Conservation (phyloP, 2,329 filamentous ascomycete species). For the Magnaporthiopsis poae region DNA sequence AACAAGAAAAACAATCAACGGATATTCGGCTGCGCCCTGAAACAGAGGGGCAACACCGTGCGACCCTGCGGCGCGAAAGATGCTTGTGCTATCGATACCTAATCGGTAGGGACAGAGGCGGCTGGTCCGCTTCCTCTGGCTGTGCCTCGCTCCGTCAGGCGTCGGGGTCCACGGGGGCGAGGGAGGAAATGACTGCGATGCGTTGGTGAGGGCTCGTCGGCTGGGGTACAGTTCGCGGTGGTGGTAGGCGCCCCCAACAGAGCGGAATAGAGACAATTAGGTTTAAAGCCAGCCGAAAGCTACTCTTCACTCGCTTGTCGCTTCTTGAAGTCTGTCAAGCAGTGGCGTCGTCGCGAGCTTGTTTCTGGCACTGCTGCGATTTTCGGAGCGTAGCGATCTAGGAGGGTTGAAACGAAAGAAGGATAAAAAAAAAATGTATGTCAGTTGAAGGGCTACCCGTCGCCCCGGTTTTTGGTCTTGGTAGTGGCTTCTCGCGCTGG, state of each 20-base stretch:
- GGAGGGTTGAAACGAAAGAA: not conserved
- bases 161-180: not conserved
- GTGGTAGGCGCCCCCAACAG: too few species aligned
- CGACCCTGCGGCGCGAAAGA: not conserved
- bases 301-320: not conserved
- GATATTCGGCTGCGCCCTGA: conserved; percentile 1
- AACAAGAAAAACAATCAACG: not conserved
- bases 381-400: not conserved
- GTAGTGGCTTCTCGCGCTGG: not conserved
- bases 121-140: not conserved
- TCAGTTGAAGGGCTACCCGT: not conserved
- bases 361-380: not conserved
- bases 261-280: not conserved
- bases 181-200: not conserved
- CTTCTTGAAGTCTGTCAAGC: not conserved
- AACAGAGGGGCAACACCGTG: not conserved
- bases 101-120: not conserved
- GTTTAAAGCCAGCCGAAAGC: not conserved
- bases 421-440: not conserved
- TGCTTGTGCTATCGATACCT: conserved; percentile 8
- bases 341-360: not conserved
- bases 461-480: not conserved
- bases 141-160: not conserved
- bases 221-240: not conserved
- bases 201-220: not conserved